Conservation (phyloP, 116 monocot genomes). For the Dioscorea cayenensis region DNA sequence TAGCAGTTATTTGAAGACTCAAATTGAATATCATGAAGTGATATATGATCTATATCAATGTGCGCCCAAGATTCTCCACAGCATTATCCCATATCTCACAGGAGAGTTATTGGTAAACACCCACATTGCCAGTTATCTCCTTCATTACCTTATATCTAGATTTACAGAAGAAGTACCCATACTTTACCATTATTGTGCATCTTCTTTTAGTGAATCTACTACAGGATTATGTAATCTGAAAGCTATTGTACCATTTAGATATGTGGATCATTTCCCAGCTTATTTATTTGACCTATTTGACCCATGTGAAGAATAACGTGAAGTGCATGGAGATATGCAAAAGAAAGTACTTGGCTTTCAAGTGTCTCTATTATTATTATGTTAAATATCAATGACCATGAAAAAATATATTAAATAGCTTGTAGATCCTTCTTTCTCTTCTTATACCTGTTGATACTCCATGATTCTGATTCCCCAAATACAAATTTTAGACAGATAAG, state of each 20-base stretch:
- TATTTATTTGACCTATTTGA: no score
- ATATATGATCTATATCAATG: constrained; percentile 87
- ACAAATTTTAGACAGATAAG: constrained; percentile 59
- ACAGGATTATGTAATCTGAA: no score
- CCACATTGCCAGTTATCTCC: not conserved
- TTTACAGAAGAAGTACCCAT: no score
- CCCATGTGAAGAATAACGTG: no score
- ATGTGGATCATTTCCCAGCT: no score
- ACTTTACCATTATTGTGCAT: no score
- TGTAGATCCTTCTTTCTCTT: not conserved
- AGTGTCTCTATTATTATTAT: no score
- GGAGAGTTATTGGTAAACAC: constrained; percentile 82
- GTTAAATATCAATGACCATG: no score
- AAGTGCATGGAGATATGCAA: no score
- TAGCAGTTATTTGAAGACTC: constrained; percentile 29
- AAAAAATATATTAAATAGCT: not conserved
- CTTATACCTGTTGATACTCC: not conserved
- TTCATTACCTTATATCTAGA: not conserved
- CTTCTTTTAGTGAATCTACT: no score
- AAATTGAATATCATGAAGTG: constrained; percentile 82
- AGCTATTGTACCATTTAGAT: no score
- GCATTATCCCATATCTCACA: constrained; percentile 79
- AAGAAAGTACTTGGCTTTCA: no score
- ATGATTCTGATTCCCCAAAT: not conserved
- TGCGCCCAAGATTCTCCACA: constrained; percentile 79